Percentiles rank a stretch among this genome's conserved stretches.
Conservation (phyloP, 257 asterid genomes). For the Hygrophila difformis region DNA sequence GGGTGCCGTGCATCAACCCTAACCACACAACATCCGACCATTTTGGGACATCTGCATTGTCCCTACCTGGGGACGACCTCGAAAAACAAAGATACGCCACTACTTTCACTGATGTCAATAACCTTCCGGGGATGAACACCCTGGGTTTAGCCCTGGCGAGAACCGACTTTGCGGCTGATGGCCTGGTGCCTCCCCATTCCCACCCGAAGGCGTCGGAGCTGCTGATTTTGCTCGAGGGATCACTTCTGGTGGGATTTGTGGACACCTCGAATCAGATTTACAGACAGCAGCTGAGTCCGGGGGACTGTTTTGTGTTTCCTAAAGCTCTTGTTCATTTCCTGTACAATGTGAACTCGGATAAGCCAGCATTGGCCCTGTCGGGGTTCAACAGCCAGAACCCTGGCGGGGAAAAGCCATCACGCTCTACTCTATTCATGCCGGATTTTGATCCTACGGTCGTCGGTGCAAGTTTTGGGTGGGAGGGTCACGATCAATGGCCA, state of each 20-base stretch:
- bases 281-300: constrained; percentile 29
- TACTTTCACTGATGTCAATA: not conserved
- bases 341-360: constrained; percentile 27
- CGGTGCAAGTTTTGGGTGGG: no score
- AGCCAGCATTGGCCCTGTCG: constrained; percentile 26
- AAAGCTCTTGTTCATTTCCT: constrained; percentile 44
- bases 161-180: constrained; percentile 33
- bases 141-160: constrained; percentile 56
- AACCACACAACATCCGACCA: constrained; percentile 24
- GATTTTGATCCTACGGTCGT: no score
- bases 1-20: constrained; percentile 46
- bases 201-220: constrained; percentile 72
- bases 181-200: constrained; percentile 53
- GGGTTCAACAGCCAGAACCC: constrained; percentile 63
- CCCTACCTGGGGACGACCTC: constrained; percentile 28
- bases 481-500: no score
- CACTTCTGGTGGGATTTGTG: constrained; percentile 49
- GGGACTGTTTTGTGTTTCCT: constrained; percentile 58
- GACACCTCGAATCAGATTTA: constrained; percentile 32
- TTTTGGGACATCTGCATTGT: constrained; percentile 50
- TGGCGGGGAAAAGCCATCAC: constrained; percentile 33
- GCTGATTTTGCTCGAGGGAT: constrained; percentile 44
- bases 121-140: constrained; percentile 44
- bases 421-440: constrained; percentile 4
- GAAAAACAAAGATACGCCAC: constrained; percentile 25